A percentile compares a stretch with the other conserved stretches of the same genome.
phyloP scores from a whole-genome alignment of 176 grass and related monocot species.

The Eleusine coracana region DNA sequence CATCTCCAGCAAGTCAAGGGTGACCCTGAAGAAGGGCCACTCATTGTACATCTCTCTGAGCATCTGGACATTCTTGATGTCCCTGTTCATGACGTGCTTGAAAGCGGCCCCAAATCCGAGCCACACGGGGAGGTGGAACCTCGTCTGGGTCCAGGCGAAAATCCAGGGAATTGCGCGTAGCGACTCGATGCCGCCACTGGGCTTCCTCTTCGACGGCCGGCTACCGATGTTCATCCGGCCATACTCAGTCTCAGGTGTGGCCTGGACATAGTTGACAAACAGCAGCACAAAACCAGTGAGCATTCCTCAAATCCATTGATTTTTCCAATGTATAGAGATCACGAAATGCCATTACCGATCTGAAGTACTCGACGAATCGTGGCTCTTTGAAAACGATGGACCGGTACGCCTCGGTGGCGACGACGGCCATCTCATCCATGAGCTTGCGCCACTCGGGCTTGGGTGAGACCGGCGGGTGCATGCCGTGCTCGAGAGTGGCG shows the following conservation, averaged over 20 bases:
- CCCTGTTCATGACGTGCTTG: slow-evolving; percentile 67
- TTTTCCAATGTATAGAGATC: too few relatives aligned
- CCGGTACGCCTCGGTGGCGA: slow-evolving; percentile 73
- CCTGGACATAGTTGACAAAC: slow-evolving; percentile 32
- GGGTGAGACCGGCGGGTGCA: slow-evolving; percentile 63
- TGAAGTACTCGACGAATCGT: slow-evolving; percentile 84
- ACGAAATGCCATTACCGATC: not conserved
- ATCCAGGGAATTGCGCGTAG: slow-evolving; percentile 88
- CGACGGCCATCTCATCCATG: slow-evolving; percentile 75
- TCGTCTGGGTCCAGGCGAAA: slow-evolving; percentile 78
- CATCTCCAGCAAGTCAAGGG: slow-evolving; percentile 79
- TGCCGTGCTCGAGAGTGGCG: slow-evolving; percentile 86
- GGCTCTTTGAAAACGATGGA: slow-evolving; percentile 77
- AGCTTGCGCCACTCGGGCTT: slow-evolving; percentile 73
- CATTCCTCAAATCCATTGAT: too few relatives aligned
- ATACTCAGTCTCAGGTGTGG: slow-evolving; percentile 76
- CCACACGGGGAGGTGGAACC: slow-evolving; percentile 79
- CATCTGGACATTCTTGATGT: slow-evolving; percentile 63
- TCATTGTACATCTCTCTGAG: slow-evolving; percentile 75
- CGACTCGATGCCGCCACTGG: slow-evolving; percentile 76
- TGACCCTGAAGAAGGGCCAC: slow-evolving; percentile 86
- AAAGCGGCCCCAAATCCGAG: slow-evolving; percentile 68
- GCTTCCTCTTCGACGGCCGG: slow-evolving; percentile 77
- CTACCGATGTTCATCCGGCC: slow-evolving; percentile 91
- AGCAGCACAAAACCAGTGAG: too few relatives aligned